A percentile compares a stretch with the other conserved stretches of the same genome.
Evolutionary conservation across 2,329 filamentous ascomycete species (phyloP).

Genomic region (Aureobasidium mangrovei): DNA sequence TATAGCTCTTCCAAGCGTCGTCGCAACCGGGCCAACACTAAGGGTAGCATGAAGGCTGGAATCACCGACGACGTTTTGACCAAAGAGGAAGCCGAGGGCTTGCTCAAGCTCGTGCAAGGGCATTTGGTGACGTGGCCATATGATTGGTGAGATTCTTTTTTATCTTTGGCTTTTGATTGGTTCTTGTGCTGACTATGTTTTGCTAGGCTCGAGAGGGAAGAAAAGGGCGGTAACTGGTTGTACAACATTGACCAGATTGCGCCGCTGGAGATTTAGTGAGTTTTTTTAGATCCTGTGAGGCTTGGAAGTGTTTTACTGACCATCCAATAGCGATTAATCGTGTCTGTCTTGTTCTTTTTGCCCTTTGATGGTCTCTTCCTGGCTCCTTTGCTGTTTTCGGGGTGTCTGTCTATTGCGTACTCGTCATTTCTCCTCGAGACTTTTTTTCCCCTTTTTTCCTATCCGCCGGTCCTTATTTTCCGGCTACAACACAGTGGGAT

Average conservation of each 20-base stretch:
- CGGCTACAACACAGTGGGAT: too few relatives aligned
- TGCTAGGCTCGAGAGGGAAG: slow-evolving; percentile 68
- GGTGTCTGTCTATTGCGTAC: too few relatives aligned
- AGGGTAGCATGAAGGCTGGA: slow-evolving; percentile 50
- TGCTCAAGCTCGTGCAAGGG: slow-evolving; percentile 76
- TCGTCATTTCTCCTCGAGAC: too few relatives aligned
- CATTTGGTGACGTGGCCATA: slow-evolving; percentile 89
- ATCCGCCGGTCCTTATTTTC: too few relatives aligned
- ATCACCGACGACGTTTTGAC: slow-evolving; percentile 66
- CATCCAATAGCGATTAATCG: too few relatives aligned
- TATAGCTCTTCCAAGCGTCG: slow-evolving; percentile 41
- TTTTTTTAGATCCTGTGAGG: neutral
- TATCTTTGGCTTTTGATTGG: neutral
- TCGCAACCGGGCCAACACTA: slow-evolving; percentile 61
- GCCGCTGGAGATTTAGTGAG: slow-evolving; percentile 94
- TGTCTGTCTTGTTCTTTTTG: too few relatives aligned
- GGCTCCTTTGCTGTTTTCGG: too few relatives aligned
- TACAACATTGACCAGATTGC: slow-evolving; percentile 95
- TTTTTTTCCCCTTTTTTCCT: too few relatives aligned
- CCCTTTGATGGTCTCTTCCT: too few relatives aligned
- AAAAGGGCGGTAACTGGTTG: slow-evolving; percentile 89
- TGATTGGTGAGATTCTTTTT: slow-evolving; percentile 55
- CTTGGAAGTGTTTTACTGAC: too few relatives aligned
- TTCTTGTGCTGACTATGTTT: slow-evolving; percentile 14
- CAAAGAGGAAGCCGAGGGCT: slow-evolving; percentile 67